A percentile compares a stretch with the other conserved stretches of the same genome.
Conservation (phyloP, 202 grass and related monocot species). For the Musa balbisiana region DNA sequence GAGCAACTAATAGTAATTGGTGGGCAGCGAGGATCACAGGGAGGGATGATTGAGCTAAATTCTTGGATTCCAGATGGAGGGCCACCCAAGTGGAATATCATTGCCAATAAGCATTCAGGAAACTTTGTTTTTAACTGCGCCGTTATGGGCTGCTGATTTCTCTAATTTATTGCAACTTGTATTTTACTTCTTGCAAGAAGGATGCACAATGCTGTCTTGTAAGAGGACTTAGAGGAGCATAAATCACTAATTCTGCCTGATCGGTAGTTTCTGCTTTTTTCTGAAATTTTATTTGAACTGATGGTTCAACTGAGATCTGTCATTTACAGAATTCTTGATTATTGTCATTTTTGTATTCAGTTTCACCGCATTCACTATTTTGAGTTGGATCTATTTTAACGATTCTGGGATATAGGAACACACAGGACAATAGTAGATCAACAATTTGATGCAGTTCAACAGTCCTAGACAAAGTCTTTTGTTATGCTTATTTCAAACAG, state of each 20-base stretch:
- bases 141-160: conserved; percentile 92
- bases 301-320: conserved; percentile 40
- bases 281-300: conserved; percentile 55
- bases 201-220: conserved; percentile 55
- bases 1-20: conserved; percentile 85
- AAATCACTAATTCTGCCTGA: conserved; percentile 65
- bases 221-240: conserved; percentile 29
- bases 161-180: conserved; percentile 10
- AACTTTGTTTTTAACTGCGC: conserved; percentile 99
- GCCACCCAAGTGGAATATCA: conserved; percentile 73
- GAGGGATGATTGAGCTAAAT: conserved; percentile 93
- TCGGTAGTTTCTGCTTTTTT: conserved; percentile 59
- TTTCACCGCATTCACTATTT: background rate
- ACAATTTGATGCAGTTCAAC: background rate
- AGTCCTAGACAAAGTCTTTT: background rate
- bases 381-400: background rate
- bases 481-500: background rate
- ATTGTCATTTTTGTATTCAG: conserved; percentile 11
- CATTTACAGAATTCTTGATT: conserved; percentile 17
- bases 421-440: background rate
- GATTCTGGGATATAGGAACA: background rate
- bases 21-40: conserved; percentile 65
- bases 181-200: conserved; percentile 40
- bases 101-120: conserved; percentile 67
- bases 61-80: conserved; percentile 76